Percentiles rank a stretch among this genome's conserved stretches.
Evolutionary conservation across 495 filamentous ascomycete species (phyloP).

Genomic region (Penicillium salamii): DNA sequence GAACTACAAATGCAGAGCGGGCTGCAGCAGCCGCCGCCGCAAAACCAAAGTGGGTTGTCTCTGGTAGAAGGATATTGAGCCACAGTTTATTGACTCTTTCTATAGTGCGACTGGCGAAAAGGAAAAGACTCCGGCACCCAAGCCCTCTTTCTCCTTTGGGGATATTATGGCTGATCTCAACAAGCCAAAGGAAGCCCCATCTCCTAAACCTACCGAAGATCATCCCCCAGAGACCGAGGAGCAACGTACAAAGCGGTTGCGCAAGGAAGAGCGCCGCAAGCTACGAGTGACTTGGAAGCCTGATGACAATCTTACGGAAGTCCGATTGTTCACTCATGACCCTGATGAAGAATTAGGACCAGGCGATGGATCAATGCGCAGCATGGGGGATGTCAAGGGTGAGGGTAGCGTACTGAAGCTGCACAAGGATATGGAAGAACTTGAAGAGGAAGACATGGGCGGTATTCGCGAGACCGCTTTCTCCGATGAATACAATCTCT

Average conservation of each 20-base stretch:
- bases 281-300: conserved; percentile 70
- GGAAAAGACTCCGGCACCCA: conserved; percentile 40
- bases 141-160: conserved; percentile 52
- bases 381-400: conserved; percentile 66
- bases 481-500: conserved; percentile 42
- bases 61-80: background rate
- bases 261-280: conserved; percentile 74
- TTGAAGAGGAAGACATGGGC: conserved; percentile 68
- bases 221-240: conserved; percentile 71
- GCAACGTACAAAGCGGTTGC: conserved; percentile 66
- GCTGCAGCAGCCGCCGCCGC: conserved; percentile 47
- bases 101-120: conserved; percentile 34
- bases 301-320: conserved; percentile 66
- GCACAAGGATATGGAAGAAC: conserved; percentile 56
- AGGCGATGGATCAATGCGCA: conserved; percentile 60
- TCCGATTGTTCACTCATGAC: conserved; percentile 74
- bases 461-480: conserved; percentile 45
- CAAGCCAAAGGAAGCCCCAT: conserved; percentile 58
- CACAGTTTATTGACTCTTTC: conserved; percentile 13
- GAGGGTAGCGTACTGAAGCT: conserved; percentile 83
- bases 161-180: conserved; percentile 64
- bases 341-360: conserved; percentile 78
- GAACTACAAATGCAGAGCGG: conserved; percentile 53
- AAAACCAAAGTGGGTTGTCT: conserved; percentile 38
- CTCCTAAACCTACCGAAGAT: conserved; percentile 49